Evolutionary conservation across 2,329 filamentous ascomycete genomes (phyloP).

Genomic region (Diaporthe citri): DNA sequence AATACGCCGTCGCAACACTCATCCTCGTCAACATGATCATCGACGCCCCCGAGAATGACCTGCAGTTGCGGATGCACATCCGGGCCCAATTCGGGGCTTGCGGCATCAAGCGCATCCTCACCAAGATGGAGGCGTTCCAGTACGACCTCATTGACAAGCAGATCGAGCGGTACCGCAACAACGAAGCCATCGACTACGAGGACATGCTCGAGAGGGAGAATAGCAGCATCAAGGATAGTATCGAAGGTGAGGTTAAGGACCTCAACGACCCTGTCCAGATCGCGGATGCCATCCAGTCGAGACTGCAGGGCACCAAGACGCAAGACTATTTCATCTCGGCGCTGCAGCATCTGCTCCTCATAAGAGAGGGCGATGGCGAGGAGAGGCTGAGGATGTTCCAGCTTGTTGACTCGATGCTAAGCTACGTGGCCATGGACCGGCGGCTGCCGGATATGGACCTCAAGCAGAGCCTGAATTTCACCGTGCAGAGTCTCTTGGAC

Average conservation of each 20-base stretch:
- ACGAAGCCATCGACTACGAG: conserved; percentile 98
- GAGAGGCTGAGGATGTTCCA: conserved; percentile 96
- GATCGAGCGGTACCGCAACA: conserved; percentile 90
- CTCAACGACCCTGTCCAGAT: conserved; percentile 94
- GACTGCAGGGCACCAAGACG: conserved; percentile 84
- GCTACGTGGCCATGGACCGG: conserved; percentile 98
- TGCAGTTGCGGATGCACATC: conserved; percentile 93
- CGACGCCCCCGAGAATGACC: conserved; percentile 88
- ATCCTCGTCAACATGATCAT: conserved; percentile 97
- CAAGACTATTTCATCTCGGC: conserved; percentile 97
- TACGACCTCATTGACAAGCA: conserved; percentile 99
- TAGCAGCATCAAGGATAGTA: conserved; percentile 88
- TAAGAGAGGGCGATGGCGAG: conserved; percentile 91
- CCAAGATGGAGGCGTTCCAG: conserved; percentile 98
- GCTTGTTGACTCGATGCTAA: conserved; percentile 98
- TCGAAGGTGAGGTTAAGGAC: conserved; percentile 89
- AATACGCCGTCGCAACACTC: conserved; percentile 95
- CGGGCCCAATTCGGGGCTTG: conserved; percentile 96
- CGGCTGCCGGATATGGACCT: conserved; percentile 96
- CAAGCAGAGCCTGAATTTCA: conserved; percentile 97
- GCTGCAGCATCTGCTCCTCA: conserved; percentile 93
- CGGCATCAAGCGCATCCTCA: conserved; percentile 92
- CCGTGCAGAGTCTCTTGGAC: conserved; percentile 93
- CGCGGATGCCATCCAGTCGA: conserved; percentile 90
- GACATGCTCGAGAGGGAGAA: conserved; percentile 94